phyloP scores from a whole-genome alignment of 2,329 filamentous ascomycete genomes.

The Pseudocercospora vitis region DNA sequence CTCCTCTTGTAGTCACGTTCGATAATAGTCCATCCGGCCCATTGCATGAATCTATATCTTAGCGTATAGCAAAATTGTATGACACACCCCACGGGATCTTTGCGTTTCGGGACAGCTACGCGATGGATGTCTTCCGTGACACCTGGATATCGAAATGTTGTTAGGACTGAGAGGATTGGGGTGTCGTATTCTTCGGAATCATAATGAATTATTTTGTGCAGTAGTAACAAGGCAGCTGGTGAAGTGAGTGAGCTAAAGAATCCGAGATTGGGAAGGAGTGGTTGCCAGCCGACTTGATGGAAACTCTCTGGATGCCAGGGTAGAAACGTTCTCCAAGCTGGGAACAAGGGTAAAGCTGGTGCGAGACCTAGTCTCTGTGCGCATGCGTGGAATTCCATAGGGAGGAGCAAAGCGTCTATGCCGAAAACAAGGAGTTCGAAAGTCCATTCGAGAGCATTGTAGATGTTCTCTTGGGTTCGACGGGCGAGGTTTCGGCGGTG shows the following conservation, averaged over 20 bases:
- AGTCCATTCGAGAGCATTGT: conserved; percentile 16
- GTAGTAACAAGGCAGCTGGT: conserved; percentile 23
- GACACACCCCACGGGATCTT: conserved; percentile 30
- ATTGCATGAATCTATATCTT: conserved; percentile 22
- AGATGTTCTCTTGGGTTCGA: conserved; percentile 17
- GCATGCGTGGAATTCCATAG: conserved; percentile 29
- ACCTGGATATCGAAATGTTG: conserved; percentile 25
- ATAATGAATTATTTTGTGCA: conserved; percentile 18
- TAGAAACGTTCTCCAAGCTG: conserved; percentile 22
- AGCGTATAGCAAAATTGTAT: conserved; percentile 26
- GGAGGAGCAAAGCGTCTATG: conserved; percentile 30
- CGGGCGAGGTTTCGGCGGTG: conserved; percentile 12
- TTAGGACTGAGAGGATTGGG: conserved; percentile 26
- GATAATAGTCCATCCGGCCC: conserved; percentile 28
- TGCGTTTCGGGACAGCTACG: neutral
- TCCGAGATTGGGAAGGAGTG: conserved; percentile 11
- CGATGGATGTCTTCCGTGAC: conserved; percentile 12
- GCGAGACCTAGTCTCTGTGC: conserved; percentile 32
- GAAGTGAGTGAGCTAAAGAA: conserved; percentile 17
- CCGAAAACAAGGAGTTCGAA: conserved; percentile 21
- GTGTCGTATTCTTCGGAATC: conserved; percentile 21
- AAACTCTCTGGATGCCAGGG: conserved; percentile 21
- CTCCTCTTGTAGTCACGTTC: conserved; percentile 2
- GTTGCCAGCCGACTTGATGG: conserved; percentile 23
- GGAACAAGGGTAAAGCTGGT: conserved; percentile 27